Conservation (phyloP, 768 basidiomycete genomes). For the Podaxis mareebaensis region DNA sequence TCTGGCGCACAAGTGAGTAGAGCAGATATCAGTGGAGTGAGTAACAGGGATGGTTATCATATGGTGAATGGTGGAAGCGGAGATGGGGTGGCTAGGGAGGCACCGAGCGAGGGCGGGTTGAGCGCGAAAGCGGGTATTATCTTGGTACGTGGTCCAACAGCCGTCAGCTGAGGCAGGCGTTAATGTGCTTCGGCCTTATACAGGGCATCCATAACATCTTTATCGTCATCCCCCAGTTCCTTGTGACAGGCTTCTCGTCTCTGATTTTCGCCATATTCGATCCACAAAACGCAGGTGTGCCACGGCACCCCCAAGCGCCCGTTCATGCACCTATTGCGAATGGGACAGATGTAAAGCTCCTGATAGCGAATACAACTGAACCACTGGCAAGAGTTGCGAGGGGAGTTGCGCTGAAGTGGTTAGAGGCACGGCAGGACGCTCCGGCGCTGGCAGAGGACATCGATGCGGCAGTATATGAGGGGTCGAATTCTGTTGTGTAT, state of each 20-base stretch:
- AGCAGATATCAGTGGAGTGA: slow-evolving; percentile 33
- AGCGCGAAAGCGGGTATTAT: slow-evolving; percentile 89
- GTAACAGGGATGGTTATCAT: slow-evolving; percentile 31
- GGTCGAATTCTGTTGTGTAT: slow-evolving; percentile 73
- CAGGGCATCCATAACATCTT: slow-evolving; percentile 96
- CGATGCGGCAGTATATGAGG: slow-evolving; percentile 27
- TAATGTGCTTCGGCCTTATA: not conserved
- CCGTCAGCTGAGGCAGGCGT: not conserved
- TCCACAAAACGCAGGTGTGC: slow-evolving; percentile 48
- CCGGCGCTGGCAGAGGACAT: not conserved
- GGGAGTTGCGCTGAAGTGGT: slow-evolving; percentile 17
- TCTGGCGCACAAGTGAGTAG: slow-evolving; percentile 50
- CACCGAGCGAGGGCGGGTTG: slow-evolving; percentile 36
- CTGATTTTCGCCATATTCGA: slow-evolving; percentile 88
- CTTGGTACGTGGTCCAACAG: slow-evolving; percentile 49
- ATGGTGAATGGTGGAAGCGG: slow-evolving; percentile 21
- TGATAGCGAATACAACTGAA: slow-evolving; percentile 12
- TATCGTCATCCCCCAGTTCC: slow-evolving; percentile 91
- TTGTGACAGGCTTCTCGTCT: slow-evolving; percentile 84
- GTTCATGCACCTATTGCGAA: slow-evolving; percentile 13
- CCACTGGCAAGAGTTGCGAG: not conserved
- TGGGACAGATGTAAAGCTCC: slow-evolving; percentile 7
- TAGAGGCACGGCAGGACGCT: slow-evolving; percentile 14
- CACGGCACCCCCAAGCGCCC: slow-evolving; percentile 30
- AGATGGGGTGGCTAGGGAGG: slow-evolving; percentile 12